Base-by-base conservation (phyloP, 2,329 filamentous ascomycete species). In the Aureobasidium sp. region DNA sequence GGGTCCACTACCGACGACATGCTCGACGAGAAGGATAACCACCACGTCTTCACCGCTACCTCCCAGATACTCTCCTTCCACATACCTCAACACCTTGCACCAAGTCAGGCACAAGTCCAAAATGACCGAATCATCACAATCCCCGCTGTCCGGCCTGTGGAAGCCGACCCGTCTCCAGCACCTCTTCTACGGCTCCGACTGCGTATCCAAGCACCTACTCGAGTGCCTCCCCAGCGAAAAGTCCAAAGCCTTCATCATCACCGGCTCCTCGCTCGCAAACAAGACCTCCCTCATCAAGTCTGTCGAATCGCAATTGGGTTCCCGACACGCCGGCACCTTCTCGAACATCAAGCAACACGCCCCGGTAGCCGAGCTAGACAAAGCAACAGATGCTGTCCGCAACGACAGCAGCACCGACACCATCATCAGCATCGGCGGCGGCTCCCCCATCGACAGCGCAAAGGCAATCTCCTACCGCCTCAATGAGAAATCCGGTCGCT, bases 201-300 rank as follows among this genome's bases (percentile, higher is more conserved):
- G 74, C 8, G 80, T 83, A 3, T 61, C 73, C 60, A 74, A 75
- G 10, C 72, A 82, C 63, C 70, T 83, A 2, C 62, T 78, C 13
- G 70, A 73, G 21, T 74, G 71, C 54, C 74, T 83, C 0, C 79
- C 74, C 0, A 72, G 62, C 11, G 65, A 70, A 3, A 67, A 66
- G 3, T 81, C 79, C 55, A 81, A 81, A 70, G 81, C 80, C 1
- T 83, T 83, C 70, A 80, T 84, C 66, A 77, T 84, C 46, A 83
- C 81, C 0, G 80, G 80, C 25, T 73, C 69, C 43, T 82, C 80
- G 0, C 74, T 84, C 7, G 78, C 79, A 7, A 79, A 69, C 43
- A 83, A 82, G 65, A 83, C 81, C 0, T 71, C 74, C 0, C 71
- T 84, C 8, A 75, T 84, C 63, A 74, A 76, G 59, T 71, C 79